A percentile compares a stretch with the other conserved stretches of the same genome.
Conservation (phyloP, 441 rosid genomes). For the Viola pubescens region DNA sequence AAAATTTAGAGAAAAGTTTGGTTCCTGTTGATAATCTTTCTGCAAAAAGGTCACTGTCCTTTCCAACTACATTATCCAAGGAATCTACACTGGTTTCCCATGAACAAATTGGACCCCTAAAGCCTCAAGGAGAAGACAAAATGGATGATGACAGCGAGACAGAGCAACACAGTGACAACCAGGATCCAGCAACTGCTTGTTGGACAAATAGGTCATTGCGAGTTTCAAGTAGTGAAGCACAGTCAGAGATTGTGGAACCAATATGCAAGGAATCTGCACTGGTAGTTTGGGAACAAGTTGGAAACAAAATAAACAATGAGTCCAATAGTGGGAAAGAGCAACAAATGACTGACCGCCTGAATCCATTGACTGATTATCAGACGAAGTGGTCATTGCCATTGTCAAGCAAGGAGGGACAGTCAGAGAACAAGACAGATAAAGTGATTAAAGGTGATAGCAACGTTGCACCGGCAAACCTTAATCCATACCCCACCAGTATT, state of each 20-base stretch:
- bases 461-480: no score
- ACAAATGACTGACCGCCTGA: conserved; percentile 9
- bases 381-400: conserved; percentile 36
- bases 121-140: conserved; percentile 16
- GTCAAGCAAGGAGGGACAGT: conserved; percentile 19
- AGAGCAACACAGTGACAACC: conserved; percentile 13
- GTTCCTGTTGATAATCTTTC: conserved; percentile 35
- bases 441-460: conserved; percentile 7
- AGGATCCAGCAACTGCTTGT: conserved; percentile 11
- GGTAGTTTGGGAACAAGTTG: conserved; percentile 5
- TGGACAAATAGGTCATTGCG: conserved; percentile 32
- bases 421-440: conserved; percentile 14
- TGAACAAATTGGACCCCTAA: conserved; percentile 8
- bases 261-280: no score
- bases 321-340: conserved; percentile 18
- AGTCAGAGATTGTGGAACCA: conserved; percentile 14
- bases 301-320: conserved; percentile 9
- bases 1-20: conserved; percentile 20
- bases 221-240: conserved; percentile 25
- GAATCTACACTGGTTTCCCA: conserved; percentile 14
- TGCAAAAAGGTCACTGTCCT: conserved; percentile 65
- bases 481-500: no score
- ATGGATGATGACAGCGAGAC: conserved; percentile 15
- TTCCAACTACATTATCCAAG: conserved; percentile 24
- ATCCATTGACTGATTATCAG: conserved; percentile 12